These are phyloP conservation scores for Colletotrichum ledebouriae DNA, from an alignment of 2,329 filamentous ascomycete species.

Conservation along the genomic window DNA sequence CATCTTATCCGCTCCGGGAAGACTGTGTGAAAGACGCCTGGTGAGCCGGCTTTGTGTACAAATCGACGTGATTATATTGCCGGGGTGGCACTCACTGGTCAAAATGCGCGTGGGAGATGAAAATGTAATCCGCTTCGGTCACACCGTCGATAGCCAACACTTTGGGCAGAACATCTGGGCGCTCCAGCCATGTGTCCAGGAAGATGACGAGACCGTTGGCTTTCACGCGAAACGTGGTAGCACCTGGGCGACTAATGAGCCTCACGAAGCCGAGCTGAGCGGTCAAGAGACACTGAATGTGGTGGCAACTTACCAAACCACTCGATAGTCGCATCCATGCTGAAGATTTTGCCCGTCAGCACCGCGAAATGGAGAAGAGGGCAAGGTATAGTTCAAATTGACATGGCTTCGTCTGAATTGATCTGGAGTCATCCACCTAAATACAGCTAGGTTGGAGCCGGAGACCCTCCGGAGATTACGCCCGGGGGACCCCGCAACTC, in stretches of 20 bases:
- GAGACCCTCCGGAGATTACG: not conserved
- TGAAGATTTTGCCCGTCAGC: not conserved
- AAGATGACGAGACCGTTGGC: constrained; percentile 15
- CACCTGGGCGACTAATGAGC: constrained; percentile 1
- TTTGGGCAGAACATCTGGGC: constrained; percentile 12
- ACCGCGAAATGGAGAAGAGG: not conserved
- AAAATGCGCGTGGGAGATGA: constrained; percentile 47
- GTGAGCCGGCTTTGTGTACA: not conserved
- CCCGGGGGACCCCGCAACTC: not conserved
- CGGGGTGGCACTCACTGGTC: constrained; percentile 42
- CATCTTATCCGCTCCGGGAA: not conserved
- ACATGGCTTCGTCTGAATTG: not conserved
- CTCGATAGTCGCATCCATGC: constrained; percentile 4
- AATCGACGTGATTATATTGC: not conserved
- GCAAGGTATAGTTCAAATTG: not conserved
- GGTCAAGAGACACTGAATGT: not conserved
- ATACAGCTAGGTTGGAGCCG: not conserved
- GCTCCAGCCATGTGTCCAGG: constrained; percentile 22
- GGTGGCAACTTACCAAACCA: not conserved
- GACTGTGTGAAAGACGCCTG: not conserved
- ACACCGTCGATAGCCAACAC: constrained; percentile 43
- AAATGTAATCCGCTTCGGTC: constrained; percentile 45
- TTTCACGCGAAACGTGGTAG: constrained; percentile 17
- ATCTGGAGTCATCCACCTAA: not conserved
- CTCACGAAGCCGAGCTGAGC: not conserved